Evolutionary conservation across 495 filamentous ascomycete species (phyloP).

Genomic region (Aspergillus sparsus): DNA sequence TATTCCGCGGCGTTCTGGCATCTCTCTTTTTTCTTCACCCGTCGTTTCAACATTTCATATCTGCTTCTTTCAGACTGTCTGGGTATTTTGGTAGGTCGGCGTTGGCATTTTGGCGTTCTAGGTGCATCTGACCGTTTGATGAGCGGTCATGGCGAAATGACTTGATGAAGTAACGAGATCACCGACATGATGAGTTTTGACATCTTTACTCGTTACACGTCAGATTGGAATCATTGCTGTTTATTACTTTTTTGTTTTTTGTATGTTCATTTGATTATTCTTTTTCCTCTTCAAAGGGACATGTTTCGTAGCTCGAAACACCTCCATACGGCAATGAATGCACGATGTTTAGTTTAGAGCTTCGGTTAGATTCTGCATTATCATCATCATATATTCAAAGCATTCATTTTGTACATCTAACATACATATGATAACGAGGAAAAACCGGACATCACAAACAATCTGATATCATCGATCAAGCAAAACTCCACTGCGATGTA

Average conservation of each 20-base stretch:
- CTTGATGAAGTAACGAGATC: slow-evolving; percentile 40
- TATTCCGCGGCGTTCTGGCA: slow-evolving; percentile 37
- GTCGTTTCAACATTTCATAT: slow-evolving; percentile 10
- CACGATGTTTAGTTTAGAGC: slow-evolving; percentile 16
- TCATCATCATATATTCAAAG: neutral
- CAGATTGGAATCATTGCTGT: slow-evolving; percentile 18
- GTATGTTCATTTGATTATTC: too few relatives aligned
- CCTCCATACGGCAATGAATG: slow-evolving; percentile 20
- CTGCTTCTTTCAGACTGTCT: slow-evolving; percentile 18
- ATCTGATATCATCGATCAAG: too few relatives aligned
- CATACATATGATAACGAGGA: too few relatives aligned
- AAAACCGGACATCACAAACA: too few relatives aligned
- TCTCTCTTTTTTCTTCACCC: slow-evolving; percentile 7
- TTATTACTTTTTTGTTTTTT: neutral
- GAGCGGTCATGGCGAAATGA: slow-evolving; percentile 37
- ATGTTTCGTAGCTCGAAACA: slow-evolving; percentile 17
- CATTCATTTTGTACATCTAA: too few relatives aligned
- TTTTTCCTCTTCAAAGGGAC: neutral
- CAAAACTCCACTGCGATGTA: too few relatives aligned
- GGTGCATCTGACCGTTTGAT: slow-evolving; percentile 34
- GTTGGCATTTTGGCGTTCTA: slow-evolving; percentile 42
- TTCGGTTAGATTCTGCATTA: neutral
- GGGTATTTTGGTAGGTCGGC: slow-evolving; percentile 27
- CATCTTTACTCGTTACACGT: slow-evolving; percentile 15
- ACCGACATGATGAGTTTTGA: slow-evolving; percentile 24